Evolutionary conservation across 139 green algal species (phyloP), one percentile per base, ranked within the genome.

Genomic region (Micromonas pusilla): DNA sequence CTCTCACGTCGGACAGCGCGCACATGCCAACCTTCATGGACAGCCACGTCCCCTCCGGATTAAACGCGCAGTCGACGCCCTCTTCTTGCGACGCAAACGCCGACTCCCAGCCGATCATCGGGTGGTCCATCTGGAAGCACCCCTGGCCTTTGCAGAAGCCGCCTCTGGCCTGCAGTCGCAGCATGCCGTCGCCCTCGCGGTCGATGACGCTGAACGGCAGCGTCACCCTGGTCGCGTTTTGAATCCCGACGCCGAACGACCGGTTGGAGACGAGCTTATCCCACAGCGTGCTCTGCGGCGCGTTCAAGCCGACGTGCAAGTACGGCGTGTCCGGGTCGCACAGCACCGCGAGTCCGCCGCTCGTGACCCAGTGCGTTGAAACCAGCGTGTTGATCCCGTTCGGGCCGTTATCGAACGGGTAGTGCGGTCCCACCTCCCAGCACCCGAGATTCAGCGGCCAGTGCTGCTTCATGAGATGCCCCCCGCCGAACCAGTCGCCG

Each of bases 291-390:
- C 6, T 26, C 2, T 70, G 28, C 31, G 78, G 72, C 31, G 87
- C 86, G 78, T 92, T 92, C 66, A 92, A 68, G 6, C 88, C 88
- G 45, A 91, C 83, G 79, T 92, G 88, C 28, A 92, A 73, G 78
- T 86, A 91, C 34, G 85, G 83, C 30, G 82, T 87, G 34, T 89
- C 87, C 0, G 87, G 82, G 67, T 92, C 88, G 1, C 72, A 73
- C 54, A 89, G 82, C 3, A 89, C 85, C 2, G 90, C 79, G 31
- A 92, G 62, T 13, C 88, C 88, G 20, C 60, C 52, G 66, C 71
- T 84, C 21, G 87, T 90, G 39, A 92, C 79, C 86, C 86, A 92
- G 32, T 91, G 85, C 4, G 79, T 30, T 9, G 66, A 73, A 16
- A 85, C 54, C 26, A 92, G 77, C 3, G 83, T 92, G 85, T 91